Base-by-base conservation (phyloP, 495 filamentous ascomycete species). In the Bryoglossum gracile region DNA sequence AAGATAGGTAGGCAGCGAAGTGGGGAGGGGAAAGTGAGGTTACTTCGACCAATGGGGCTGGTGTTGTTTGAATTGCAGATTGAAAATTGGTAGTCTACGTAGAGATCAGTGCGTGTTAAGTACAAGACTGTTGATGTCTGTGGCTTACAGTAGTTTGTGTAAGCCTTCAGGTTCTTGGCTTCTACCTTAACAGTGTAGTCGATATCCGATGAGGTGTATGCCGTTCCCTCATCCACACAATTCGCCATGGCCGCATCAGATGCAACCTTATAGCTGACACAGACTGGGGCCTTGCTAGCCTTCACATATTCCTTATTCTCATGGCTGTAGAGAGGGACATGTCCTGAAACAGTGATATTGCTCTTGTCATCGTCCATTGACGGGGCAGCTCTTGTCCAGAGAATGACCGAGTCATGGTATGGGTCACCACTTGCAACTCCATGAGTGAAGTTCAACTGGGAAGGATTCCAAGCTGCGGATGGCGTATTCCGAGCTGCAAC, bases 101-200 rank as follows among this genome's bases (percentile, higher is more conserved):
- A n/a, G n/a, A n/a, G n/a, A 30, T 5, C 13, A 30, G 6, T 30
- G 26, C 26, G 26, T 30, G 26, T 6, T 6, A 6, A 13, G 26
- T 13, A 6, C 26, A 30, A 30, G 26, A 30, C 26, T 13, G 26
- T 5, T 30, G n/a, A n/a, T n/a, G n/a, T n/a, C n/a, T n/a, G n/a
- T n/a, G n/a, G n/a, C n/a, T n/a, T n/a, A n/a, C n/a, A n/a, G n/a
- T n/a, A n/a, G n/a, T n/a, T 69, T 2, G 77, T 78, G 48, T 68
- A 84, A 0, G 81, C 73, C 56, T 73, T 58, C 14, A 85, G 57
- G 9, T 70, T 69, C 46, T 58, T 62, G 0, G 81, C 81, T 60
- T 84, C 81, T 25, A 85, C 74, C 69, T 86, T 84, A 25, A 84
- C 68, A 13, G 82, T 86, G 54, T 78, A 86, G 53, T 86, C 82